Base-by-base conservation (phyloP, 176 grass and related monocot species). In the Eragrostis curvula region DNA sequence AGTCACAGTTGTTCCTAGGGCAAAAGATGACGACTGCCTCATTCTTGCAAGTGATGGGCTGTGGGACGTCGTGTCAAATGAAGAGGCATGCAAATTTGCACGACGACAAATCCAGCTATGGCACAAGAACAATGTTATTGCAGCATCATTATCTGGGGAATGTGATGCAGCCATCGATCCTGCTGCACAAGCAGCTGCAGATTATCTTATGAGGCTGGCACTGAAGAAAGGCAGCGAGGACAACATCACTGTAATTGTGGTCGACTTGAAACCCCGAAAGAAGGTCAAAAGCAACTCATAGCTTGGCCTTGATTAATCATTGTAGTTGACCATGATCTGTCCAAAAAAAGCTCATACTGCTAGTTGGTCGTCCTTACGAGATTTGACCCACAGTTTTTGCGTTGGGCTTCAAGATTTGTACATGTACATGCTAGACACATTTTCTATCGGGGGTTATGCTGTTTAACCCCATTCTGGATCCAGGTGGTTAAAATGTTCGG, bases 11-110 rank as follows among this genome's bases (percentile, higher is more conserved):
- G 45, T 94, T 82, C 75, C 94, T 12, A 87, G 94, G 58, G 78
- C 91, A 0, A 97, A 90, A 90, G 94, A 92, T 75, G 94, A 97
- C 9, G 91, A 97, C 62, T 97, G 91, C 28, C 91, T 97, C 39
- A 81, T 97, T 61, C 74, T 97, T 32, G 94, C 94, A 8, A 97
- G 91, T 40, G 94, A 97, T 57, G 94, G 94, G 21, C 80, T 97
- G 12, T 94, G 94, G 94, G 94, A 97, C 30, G 91, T 94, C 0
- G 69, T 97, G 58, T 82, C 91, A 2, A 97, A 94, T 47, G 87
- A 97, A 92, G 94, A 97, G 69, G 94, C 88, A 21, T 97, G 91
- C 70, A 93, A 94, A 70, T 79, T 88, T 9, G 91, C 89, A 0
- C 91, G 92, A 3, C 87, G 83, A 46, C 90, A 93, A 25, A 97